Base-by-base conservation (phyloP, 495 filamentous ascomycete genomes). In the Hypoxylon fuscum region DNA sequence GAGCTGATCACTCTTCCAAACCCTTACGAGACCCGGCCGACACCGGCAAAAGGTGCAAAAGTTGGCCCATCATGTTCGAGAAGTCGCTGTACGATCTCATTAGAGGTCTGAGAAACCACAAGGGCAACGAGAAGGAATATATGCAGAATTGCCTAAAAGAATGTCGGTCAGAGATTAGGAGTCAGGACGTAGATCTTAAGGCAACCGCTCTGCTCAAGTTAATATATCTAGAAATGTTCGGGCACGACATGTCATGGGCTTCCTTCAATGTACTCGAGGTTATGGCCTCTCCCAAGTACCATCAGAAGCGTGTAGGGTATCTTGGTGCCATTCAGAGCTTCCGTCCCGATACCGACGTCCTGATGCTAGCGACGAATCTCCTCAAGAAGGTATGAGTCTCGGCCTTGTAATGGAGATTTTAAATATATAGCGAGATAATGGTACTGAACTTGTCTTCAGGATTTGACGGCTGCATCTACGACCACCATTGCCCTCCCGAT, bases 41-140 rank as follows among this genome's bases (percentile, higher is more conserved):
- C 56, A 61, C 61, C 54, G 53, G 38, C 56, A 44, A 54, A n/a
- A 59, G 55, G 53, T 55, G 62, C 55, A 51, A n/a, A n/a, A 52
- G 23, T 52, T 8, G 57, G 62, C 23, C 58, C 55, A 66, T 55
- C 57, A 72, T 72, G 69, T 98, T 98, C 78, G 95, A 98, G 73
- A 98, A 98, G 78, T 97, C 93, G 1, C 84, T 98, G 35, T 96
- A 96, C 81, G 94, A 98, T 86, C 93, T 98, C 79, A 98, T 98
- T 56, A 86, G 94, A 77, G 95, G 95, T 70, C 80, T 98, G 56
- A 87, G 95, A 46, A 93, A 89, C 66, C 93, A 98, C 76, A 96
- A 94, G 73, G 96, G 93, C 48, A 89, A 86, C 54, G 95, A 98
- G 76, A 89, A 89, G 68, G 90, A 94, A 60, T 98, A 97, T 75